phyloP scores from a whole-genome alignment of 768 basidiomycete species.

The Trametes cinnabarina region DNA sequence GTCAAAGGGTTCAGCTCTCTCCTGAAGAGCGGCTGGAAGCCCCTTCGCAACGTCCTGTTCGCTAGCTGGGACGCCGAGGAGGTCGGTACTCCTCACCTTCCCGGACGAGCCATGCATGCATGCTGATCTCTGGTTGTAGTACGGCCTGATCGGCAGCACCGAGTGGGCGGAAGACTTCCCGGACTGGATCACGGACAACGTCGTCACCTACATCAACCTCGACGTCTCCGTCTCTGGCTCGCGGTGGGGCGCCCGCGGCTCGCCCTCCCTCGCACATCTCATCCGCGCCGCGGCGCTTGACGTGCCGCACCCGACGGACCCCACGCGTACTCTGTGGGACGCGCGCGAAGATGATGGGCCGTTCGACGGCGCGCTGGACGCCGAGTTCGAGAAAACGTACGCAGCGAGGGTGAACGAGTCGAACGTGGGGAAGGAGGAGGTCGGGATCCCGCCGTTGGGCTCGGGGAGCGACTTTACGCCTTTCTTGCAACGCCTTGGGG shows the following conservation, averaged over 20 bases:
- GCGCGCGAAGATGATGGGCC: conserved; percentile 59
- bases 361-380: conserved; percentile 43
- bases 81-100: conserved; percentile 30
- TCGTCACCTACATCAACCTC: conserved; percentile 85
- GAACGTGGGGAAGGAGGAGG: conserved; percentile 19
- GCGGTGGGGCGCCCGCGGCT: conserved; percentile 53
- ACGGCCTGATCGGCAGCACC: conserved; percentile 79
- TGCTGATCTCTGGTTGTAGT: conserved; percentile 31
- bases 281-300: conserved; percentile 65
- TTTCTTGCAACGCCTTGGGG: conserved; percentile 79
- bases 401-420: conserved; percentile 29
- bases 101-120: neutral
- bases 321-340: conserved; percentile 73
- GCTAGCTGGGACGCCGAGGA: conserved; percentile 83
- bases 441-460: conserved; percentile 59
- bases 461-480: conserved; percentile 91
- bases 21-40: conserved; percentile 80
- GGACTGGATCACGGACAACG: conserved; percentile 74
- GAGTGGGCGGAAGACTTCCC: conserved; percentile 95
- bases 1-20: conserved; percentile 72
- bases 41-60: conserved; percentile 71
- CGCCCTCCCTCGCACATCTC: conserved; percentile 81
- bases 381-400: conserved; percentile 42
- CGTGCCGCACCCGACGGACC: conserved; percentile 68
- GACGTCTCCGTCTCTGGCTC: conserved; percentile 24